Evolutionary conservation across 208 protist species (phyloP), one percentile per base, ranked within the genome.

Genomic region (Plasmodiophora brassicae): DNA sequence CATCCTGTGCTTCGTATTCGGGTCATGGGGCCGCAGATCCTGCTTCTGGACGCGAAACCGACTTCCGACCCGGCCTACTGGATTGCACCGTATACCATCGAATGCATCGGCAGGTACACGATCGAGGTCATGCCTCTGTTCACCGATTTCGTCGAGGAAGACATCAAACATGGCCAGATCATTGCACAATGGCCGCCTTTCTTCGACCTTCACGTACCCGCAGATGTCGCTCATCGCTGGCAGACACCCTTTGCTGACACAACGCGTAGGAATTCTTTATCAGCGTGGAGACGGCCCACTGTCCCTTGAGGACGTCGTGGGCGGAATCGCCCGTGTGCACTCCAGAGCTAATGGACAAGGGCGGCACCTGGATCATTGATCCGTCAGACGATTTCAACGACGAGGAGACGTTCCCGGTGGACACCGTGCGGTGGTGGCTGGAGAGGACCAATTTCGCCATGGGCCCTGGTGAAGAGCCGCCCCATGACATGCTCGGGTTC

Each of bases 151-250:
- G 32, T 44, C 65, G 65, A 78, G 32, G 65, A 78, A 44, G 65
- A 78, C 41, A 78, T 78, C n/a, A 38, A n/a, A 5, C 5, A 32
- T 5, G 65, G 65, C 10, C 32, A 78, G n/a, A 5, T 78, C 65
- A 14, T 78, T 14, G 32, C 65, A 78, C 65, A 78, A 32, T 78
- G 65, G 65, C 65, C 65, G n/a, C 65, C n/a, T 78, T 78, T 36
- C 5, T 14, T 78, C 5, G 14, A 5, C 32, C 20, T 78, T 8
- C 65, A 78, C 10, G n/a, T n/a, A n/a, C n/a, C n/a, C n/a, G n/a
- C n/a, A n/a, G n/a, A n/a, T n/a, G n/a, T n/a, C n/a, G n/a, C n/a
- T n/a, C n/a, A n/a, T n/a, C n/a, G n/a, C n/a, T n/a, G n/a, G n/a
- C n/a, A n/a, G n/a, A n/a, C n/a, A n/a, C n/a, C n/a, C n/a, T n/a